These are phyloP conservation scores for Boletus sp. DNA, from an alignment of 1,284 basidiomycete species.

Conservation along the genomic window DNA sequence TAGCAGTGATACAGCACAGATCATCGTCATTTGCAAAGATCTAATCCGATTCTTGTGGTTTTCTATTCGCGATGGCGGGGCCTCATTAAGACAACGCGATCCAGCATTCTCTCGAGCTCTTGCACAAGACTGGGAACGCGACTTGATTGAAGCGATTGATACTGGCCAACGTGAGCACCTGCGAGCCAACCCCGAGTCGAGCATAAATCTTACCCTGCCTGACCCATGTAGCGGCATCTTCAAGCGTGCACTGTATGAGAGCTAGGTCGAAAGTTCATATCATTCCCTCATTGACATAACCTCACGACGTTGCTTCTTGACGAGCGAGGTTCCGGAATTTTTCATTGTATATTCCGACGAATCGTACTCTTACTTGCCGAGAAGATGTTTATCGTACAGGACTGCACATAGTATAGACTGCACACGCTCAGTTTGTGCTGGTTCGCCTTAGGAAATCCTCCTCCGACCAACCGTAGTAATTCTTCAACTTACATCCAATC, in stretches of 20 bases:
- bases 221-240: slow-evolving; percentile 1
- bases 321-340: neutral
- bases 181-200: neutral
- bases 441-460: slow-evolving; percentile 46
- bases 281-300: neutral
- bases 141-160: slow-evolving; percentile 21
- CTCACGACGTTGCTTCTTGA: neutral
- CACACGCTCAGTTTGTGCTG: slow-evolving; percentile 3
- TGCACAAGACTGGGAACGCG: slow-evolving; percentile 25
- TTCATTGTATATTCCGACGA: neutral
- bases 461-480: slow-evolving; percentile 66
- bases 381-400: neutral
- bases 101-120: slow-evolving; percentile 15
- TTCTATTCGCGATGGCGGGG: slow-evolving; percentile 29
- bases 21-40: slow-evolving; percentile 27
- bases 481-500: slow-evolving; percentile 56
- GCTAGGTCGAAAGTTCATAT: neutral
- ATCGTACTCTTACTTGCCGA: neutral
- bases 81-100: slow-evolving; percentile 17
- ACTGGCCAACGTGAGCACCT: slow-evolving; percentile 20
- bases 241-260: neutral
- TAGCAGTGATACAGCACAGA: slow-evolving; percentile 32
- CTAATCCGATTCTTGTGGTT: slow-evolving; percentile 31
- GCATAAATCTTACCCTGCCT: neutral
- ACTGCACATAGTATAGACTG: neutral